These are phyloP conservation scores for Penicillium sp. DNA, from an alignment of 2,329 filamentous ascomycete genomes.

Conservation along the genomic window DNA sequence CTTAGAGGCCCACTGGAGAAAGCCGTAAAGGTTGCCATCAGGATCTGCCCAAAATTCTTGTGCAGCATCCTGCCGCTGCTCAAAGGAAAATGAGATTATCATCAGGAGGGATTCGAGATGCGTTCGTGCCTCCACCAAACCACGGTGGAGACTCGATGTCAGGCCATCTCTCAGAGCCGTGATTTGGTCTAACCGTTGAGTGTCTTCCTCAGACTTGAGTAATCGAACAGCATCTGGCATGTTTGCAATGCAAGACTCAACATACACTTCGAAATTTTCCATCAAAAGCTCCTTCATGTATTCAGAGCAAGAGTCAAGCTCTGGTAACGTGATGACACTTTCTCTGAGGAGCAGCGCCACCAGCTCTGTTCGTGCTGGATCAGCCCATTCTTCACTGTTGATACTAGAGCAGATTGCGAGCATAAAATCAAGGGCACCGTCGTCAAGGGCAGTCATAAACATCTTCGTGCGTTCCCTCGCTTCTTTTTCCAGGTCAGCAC, in stretches of 20 bases:
- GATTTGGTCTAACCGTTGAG: constrained; percentile 59
- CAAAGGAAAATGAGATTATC: constrained; percentile 88
- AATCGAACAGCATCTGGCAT: constrained; percentile 88
- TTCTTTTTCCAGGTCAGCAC: constrained; percentile 66
- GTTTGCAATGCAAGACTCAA: constrained; percentile 91
- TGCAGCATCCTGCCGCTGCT: constrained; percentile 79
- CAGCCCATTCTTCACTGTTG: constrained; percentile 79
- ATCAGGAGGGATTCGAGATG: constrained; percentile 86
- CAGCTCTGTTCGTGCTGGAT: constrained; percentile 79
- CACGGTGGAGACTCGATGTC: constrained; percentile 41
- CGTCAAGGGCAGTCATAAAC: constrained; percentile 76
- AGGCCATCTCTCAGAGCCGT: constrained; percentile 47
- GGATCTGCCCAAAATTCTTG: constrained; percentile 89
- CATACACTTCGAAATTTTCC: constrained; percentile 80
- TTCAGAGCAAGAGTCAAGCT: constrained; percentile 67
- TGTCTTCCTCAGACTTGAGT: constrained; percentile 84
- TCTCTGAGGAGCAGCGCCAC: constrained; percentile 81
- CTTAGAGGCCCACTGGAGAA: constrained; percentile 95
- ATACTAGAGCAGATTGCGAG: constrained; percentile 81
- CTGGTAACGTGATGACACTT: constrained; percentile 66
- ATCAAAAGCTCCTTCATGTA: constrained; percentile 73
- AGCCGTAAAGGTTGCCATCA: constrained; percentile 90
- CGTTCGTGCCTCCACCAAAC: constrained; percentile 48
- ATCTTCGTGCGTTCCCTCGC: constrained; percentile 68
- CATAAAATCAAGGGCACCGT: constrained; percentile 90